Evolutionary conservation across 1,284 basidiomycete species (phyloP), one percentile per base, ranked within the genome.

Genomic region (Leccinum pachyderme): DNA sequence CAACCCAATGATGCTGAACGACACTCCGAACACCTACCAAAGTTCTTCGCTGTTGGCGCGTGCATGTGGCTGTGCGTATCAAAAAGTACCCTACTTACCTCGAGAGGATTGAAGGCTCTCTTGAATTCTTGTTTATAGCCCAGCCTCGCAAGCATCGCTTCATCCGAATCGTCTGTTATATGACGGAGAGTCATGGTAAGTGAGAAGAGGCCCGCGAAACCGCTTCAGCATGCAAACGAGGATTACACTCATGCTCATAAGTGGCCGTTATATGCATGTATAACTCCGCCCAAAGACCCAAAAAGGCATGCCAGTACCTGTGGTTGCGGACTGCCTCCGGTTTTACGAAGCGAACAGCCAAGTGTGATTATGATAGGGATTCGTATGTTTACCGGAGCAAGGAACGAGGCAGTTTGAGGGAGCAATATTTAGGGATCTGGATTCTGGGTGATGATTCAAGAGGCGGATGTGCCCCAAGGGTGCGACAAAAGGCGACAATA

Each of bases 1-100:
- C 12, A 79, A 59, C 25, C 77, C 77, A 54, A 77, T 73, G 50
- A 73, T 68, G 49, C 69, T 72, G 59, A 76, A 73, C 9, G 64
- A 65, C 7, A 74, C 53, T 6, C 73, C 73, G 53, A 75, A 74
- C 7, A 70, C 60, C 64, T 70, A 37, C 46, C 1, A 59, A 22
- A 22, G 12, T 31, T 12, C 27, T 15, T 8, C 11, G 29, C 28
- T 27, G n/a, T 29, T 47, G 8, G 18, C 12, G 39, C 22, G 0
- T 12, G 18, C 12, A 22, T 12, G 0, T 12, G 4, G 39, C 39
- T 2, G 39, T 43, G 22, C 25, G 22, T 24, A 15, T 44, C 13
- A 45, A n/a, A 3, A 13, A 35, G 39, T 28, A n/a, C 15, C 25
- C 2, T 6, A 15, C 44, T 27, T n/a, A 5, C 45, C 45, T 47